These are phyloP conservation scores for Melampsora larici-populina DNA, from an alignment of 1,284 basidiomycete species.

Conservation along the genomic window DNA sequence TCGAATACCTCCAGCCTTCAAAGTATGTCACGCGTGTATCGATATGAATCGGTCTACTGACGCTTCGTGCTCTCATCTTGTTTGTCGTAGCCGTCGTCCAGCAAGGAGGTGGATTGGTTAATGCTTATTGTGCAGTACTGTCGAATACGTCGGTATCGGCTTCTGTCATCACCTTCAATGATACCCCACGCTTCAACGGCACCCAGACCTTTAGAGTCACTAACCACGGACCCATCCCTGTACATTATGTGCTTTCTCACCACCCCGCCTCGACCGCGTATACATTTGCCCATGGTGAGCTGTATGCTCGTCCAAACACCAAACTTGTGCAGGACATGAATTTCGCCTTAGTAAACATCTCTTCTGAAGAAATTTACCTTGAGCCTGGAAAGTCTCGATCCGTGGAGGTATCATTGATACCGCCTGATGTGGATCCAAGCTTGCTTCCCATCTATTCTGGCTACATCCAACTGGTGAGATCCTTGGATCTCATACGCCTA, in stretches of 20 bases:
- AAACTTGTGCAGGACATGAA: background rate
- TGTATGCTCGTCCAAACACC: constrained; percentile 11
- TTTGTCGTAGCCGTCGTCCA: constrained; percentile 16
- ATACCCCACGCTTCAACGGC: constrained; percentile 2
- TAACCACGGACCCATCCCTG: constrained; percentile 10
- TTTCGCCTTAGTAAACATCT: constrained; percentile 6
- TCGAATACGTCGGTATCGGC: constrained; percentile 35
- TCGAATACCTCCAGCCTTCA: background rate
- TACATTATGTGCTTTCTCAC: constrained; percentile 18
- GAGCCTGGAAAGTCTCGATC: constrained; percentile 16
- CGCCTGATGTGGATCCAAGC: background rate
- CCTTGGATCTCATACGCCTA: background rate
- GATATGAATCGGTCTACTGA: background rate
- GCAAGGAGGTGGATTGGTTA: constrained; percentile 41
- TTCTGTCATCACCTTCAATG: constrained; percentile 22
- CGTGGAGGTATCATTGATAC: constrained; percentile 1
- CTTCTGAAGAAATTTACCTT: constrained; percentile 6
- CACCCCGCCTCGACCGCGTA: constrained; percentile 12
- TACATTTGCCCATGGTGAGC: constrained; percentile 7
- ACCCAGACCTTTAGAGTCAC: constrained; percentile 18
- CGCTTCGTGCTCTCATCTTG: background rate
- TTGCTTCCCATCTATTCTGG: constrained; percentile 38
- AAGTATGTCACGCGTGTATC: constrained; percentile 6
- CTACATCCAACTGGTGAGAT: constrained; percentile 35
- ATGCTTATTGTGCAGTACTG: constrained; percentile 39